Conservation (phyloP, 352 stramenopile species). For the Phytophthora aleatoria region DNA sequence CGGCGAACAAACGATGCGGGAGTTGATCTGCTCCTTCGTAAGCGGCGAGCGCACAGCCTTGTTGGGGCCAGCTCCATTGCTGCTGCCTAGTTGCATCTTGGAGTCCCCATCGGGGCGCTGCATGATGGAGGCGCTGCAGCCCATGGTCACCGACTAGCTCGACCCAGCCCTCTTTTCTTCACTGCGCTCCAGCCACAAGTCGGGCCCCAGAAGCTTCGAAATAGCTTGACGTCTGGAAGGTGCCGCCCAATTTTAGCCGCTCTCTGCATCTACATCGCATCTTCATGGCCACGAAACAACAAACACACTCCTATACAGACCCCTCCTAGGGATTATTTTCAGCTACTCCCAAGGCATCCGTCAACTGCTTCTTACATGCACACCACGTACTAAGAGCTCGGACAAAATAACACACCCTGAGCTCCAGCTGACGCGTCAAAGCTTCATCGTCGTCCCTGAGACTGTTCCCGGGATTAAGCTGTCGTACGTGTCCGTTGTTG, state of each 20-base stretch:
- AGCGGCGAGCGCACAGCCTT: constrained; percentile 68
- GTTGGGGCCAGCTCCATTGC: constrained; percentile 5
- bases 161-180: constrained; percentile 14
- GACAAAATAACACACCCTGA: too few species aligned
- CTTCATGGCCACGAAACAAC: too few species aligned
- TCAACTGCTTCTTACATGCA: too few species aligned
- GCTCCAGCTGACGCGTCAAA: too few species aligned
- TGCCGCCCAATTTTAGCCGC: constrained; percentile 1
- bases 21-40: constrained; percentile 87
- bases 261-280: background rate
- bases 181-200: background rate
- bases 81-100: constrained; percentile 42
- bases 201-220: constrained; percentile 14
- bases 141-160: constrained; percentile 40
- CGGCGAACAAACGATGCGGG: constrained; percentile 80
- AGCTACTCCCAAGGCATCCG: too few species aligned
- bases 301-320: too few species aligned
- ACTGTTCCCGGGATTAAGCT: too few species aligned
- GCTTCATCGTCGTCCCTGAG: too few species aligned
- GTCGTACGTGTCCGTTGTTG: too few species aligned
- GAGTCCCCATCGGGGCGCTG: constrained; percentile 47
- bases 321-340: too few species aligned
- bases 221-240: constrained; percentile 7
- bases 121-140: constrained; percentile 69
- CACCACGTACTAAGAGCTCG: too few species aligned